phyloP scores from a whole-genome alignment of 2,329 filamentous ascomycete species.

The Diaporthe ampelina region DNA sequence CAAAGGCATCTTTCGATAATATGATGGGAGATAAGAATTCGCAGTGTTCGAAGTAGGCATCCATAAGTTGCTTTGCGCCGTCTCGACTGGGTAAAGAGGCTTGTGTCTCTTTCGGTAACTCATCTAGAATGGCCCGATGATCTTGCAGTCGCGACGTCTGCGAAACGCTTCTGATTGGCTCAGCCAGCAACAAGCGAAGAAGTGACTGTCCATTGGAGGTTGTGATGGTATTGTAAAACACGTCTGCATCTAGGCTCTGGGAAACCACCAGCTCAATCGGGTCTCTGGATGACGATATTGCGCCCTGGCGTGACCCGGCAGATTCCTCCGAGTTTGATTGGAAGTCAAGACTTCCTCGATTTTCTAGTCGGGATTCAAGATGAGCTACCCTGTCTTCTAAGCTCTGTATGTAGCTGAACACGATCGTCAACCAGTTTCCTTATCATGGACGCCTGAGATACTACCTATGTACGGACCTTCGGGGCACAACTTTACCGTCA shows the following conservation, averaged over 20 bases:
- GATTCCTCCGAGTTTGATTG: neutral
- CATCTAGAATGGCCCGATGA: neutral
- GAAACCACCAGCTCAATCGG: neutral
- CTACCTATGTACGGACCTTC: neutral
- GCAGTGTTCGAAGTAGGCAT: no score
- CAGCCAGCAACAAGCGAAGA: constrained; percentile 10
- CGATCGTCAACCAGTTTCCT: neutral
- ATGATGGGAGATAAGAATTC: no score
- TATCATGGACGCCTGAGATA: neutral
- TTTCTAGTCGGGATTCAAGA: neutral
- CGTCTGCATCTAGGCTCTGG: constrained; percentile 3
- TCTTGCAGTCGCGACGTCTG: neutral
- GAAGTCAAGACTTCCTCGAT: neutral
- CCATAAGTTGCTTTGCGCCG: no score
- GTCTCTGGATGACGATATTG: neutral
- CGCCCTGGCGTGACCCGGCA: neutral
- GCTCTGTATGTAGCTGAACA: constrained; percentile 4
- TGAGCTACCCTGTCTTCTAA: neutral
- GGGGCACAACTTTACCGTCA: neutral
- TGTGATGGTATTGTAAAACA: constrained; percentile 15
- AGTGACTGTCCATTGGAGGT: neutral
- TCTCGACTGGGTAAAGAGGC: no score
- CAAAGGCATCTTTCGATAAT: no score
- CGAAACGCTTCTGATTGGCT: neutral
- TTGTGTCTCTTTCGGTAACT: neutral